Conservation (phyloP, 1,284 basidiomycete species). For the Ceratobasidium sp. region DNA sequence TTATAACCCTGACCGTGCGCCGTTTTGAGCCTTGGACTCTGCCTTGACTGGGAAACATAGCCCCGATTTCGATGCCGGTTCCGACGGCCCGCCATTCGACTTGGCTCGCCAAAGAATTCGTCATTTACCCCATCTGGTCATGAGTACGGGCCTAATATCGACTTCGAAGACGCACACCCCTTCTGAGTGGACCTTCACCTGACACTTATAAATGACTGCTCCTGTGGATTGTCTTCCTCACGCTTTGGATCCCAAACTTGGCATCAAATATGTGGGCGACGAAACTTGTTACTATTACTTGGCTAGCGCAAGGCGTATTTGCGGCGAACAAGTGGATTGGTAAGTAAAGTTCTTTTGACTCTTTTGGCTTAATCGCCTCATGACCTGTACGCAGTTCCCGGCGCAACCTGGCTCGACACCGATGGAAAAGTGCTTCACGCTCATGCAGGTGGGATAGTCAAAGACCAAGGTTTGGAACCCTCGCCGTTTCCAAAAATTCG, state of each 20-base stretch:
- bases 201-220: slow-evolving; percentile 18
- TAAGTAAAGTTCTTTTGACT: not conserved
- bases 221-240: not conserved
- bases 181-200: not conserved
- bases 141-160: not conserved
- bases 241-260: not conserved
- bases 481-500: not conserved
- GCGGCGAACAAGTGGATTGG: slow-evolving; percentile 43
- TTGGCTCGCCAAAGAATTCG: slow-evolving; percentile 24
- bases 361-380: not conserved
- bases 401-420: slow-evolving; percentile 37
- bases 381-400: slow-evolving; percentile 15
- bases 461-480: slow-evolving; percentile 23
- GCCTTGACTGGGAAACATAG: not conserved
- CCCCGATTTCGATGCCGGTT: not conserved
- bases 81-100: slow-evolving; percentile 30
- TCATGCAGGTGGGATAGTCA: slow-evolving; percentile 33
- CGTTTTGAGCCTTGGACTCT: too few species aligned
- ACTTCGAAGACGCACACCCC: slow-evolving; percentile 6
- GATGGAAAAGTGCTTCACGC: slow-evolving; percentile 40
- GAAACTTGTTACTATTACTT: not conserved
- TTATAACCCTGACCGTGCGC: too few species aligned
- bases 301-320: not conserved
- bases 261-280: not conserved
- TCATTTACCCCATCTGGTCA: slow-evolving; percentile 43